phyloP scores from a whole-genome alignment of 2,329 filamentous ascomycete genomes.

The Aspergillus quadricinctus region DNA sequence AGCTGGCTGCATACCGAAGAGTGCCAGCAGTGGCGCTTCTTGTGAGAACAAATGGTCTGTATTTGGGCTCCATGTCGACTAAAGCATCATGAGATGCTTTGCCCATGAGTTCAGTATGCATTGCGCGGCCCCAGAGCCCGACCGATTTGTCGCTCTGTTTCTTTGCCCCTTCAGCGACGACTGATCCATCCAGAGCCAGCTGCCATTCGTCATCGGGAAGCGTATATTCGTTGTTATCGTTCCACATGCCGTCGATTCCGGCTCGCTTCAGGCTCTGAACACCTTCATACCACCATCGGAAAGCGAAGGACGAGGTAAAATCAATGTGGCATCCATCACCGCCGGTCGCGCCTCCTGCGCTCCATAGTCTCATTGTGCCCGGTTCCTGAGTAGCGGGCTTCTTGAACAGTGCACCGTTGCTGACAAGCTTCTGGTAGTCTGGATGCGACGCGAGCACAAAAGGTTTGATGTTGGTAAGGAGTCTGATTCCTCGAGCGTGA shows the following conservation, averaged over 20 bases:
- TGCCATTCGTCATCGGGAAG: constrained; percentile 63
- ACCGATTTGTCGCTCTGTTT: constrained; percentile 47
- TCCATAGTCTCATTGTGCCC: constrained; percentile 64
- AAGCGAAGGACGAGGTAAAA: constrained; percentile 64
- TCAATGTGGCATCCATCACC: constrained; percentile 69
- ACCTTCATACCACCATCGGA: constrained; percentile 68
- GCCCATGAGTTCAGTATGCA: constrained; percentile 68
- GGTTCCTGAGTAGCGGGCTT: constrained; percentile 52
- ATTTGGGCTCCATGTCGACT: constrained; percentile 53
- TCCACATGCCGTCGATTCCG: constrained; percentile 72
- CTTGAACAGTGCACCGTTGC: constrained; percentile 59
- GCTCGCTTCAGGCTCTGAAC: constrained; percentile 57
- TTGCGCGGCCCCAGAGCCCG: constrained; percentile 64
- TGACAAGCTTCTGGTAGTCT: constrained; percentile 58
- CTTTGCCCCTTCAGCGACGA: constrained; percentile 34
- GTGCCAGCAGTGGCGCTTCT: constrained; percentile 67
- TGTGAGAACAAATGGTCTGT: constrained; percentile 64
- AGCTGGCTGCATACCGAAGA: constrained; percentile 64
- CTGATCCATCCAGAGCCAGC: constrained; percentile 50
- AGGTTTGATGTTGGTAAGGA: constrained; percentile 70
- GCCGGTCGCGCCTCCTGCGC: constrained; percentile 65
- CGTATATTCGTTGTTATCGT: constrained; percentile 74
- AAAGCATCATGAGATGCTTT: constrained; percentile 67
- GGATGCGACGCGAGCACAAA: constrained; percentile 66
- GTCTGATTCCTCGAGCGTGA: constrained; percentile 60